phyloP scores from a whole-genome alignment of 352 stramenopile species.

The Thraustotheca clavata region DNA sequence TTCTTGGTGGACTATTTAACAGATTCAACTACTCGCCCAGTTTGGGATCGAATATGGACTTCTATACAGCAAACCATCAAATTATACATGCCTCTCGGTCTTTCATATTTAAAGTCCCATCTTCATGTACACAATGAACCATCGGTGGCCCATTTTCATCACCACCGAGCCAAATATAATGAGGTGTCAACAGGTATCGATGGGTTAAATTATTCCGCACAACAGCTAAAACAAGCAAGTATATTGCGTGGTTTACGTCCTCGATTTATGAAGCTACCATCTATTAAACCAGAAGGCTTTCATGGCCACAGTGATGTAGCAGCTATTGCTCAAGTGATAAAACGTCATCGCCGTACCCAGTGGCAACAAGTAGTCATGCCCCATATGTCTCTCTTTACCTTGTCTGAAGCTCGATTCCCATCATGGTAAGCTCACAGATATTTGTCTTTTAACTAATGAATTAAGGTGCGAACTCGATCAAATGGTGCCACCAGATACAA shows the following conservation, averaged over 20 bases:
- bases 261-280: too few species aligned
- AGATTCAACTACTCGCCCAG: slow-evolving; percentile 13
- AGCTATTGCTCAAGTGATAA: neutral
- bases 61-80: neutral
- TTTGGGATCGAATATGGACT: slow-evolving; percentile 19
- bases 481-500: slow-evolving; percentile 23
- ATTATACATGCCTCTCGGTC: slow-evolving; percentile 17
- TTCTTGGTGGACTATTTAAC: neutral
- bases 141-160: too few species aligned
- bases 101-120: slow-evolving; percentile 19
- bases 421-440: slow-evolving; percentile 24
- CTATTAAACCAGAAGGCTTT: too few species aligned
- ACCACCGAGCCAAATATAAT: neutral
- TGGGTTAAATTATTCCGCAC: neutral
- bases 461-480: neutral
- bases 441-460: neutral
- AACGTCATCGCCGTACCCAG: neutral
- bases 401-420: slow-evolving; percentile 20
- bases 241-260: too few species aligned
- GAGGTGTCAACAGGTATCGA: slow-evolving; percentile 9
- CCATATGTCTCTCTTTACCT: slow-evolving; percentile 25
- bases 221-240: neutral
- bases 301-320: neutral
- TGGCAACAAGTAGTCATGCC: slow-evolving; percentile 23
- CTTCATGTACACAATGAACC: slow-evolving; percentile 18